phyloP scores from a whole-genome alignment of 495 filamentous ascomycete genomes.

The Monascus purpureus region DNA sequence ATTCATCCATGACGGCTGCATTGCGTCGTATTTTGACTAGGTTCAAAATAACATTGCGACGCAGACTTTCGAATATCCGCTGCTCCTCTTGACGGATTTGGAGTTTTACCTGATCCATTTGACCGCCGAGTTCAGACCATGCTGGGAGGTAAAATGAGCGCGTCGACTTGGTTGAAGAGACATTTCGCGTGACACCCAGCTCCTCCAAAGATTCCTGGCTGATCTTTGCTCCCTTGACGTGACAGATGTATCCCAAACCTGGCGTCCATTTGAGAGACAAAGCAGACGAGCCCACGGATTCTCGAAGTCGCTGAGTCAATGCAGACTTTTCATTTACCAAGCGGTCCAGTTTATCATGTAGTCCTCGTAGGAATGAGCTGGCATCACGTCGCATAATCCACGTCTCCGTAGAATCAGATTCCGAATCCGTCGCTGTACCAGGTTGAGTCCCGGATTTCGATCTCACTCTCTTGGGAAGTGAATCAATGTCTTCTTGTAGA shows the following conservation, averaged over 20 bases:
- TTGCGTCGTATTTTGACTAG: constrained; percentile 76
- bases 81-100: constrained; percentile 73
- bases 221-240: constrained; percentile 70
- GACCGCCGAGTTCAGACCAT: constrained; percentile 68
- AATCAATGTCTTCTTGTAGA: constrained; percentile 26
- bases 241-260: constrained; percentile 73
- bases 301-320: constrained; percentile 47
- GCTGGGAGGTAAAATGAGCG: constrained; percentile 68
- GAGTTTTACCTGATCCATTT: constrained; percentile 55
- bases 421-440: constrained; percentile 14
- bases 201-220: constrained; percentile 30
- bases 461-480: constrained; percentile 30
- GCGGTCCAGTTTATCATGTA: constrained; percentile 50
- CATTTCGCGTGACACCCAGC: constrained; percentile 38
- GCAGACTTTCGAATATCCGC: constrained; percentile 53
- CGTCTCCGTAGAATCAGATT: constrained; percentile 34
- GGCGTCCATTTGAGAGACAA: constrained; percentile 76
- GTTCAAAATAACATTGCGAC: constrained; percentile 60
- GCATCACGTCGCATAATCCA: constrained; percentile 81
- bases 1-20: constrained; percentile 75
- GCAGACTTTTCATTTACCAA: constrained; percentile 42
- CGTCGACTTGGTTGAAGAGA: constrained; percentile 71
- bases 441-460: constrained; percentile 17
- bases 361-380: constrained; percentile 42
- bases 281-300: constrained; percentile 37